Conservation (phyloP, 2,329 filamentous ascomycete species). For the Ustulina deusta region DNA sequence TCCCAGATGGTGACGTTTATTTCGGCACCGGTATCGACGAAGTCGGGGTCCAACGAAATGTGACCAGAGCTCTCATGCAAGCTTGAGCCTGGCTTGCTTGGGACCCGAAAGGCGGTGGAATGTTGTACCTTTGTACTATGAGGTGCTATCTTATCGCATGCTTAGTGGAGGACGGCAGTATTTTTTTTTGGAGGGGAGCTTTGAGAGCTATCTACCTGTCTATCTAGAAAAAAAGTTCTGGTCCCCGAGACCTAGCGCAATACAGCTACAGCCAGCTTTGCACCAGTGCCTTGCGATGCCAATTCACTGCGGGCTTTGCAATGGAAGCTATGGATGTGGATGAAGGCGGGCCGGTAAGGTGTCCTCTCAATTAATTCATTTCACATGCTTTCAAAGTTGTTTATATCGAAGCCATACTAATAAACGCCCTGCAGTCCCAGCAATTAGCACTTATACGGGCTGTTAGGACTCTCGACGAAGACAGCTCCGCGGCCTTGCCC, state of each 20-base stretch:
- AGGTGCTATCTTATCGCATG: conserved; percentile 30
- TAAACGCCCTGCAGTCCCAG: conserved; percentile 43
- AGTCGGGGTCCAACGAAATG: conserved; percentile 37
- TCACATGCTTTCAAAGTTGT: not conserved
- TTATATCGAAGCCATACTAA: conserved; percentile 5
- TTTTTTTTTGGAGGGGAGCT: conserved; percentile 48
- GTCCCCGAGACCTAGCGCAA: not conserved
- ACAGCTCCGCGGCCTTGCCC: conserved; percentile 57
- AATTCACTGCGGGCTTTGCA: conserved; percentile 33
- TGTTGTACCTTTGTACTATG: conserved; percentile 9
- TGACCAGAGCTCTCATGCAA: conserved; percentile 35
- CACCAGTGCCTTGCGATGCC: conserved; percentile 40
- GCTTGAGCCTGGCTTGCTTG: conserved; percentile 24
- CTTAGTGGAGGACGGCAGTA: conserved; percentile 36
- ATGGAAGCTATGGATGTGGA: conserved; percentile 48
- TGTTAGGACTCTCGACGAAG: conserved; percentile 68
- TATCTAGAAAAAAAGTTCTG: conserved; percentile 30
- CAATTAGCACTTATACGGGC: conserved; percentile 61
- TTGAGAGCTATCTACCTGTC: conserved; percentile 31
- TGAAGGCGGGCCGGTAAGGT: conserved; percentile 38
- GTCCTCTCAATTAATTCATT: not conserved
- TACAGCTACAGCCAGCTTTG: conserved; percentile 10
- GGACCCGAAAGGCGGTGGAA: conserved; percentile 31
- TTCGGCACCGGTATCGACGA: conserved; percentile 31
- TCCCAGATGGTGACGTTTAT: conserved; percentile 29